phyloP scores from a whole-genome alignment of 2,329 filamentous ascomycete species.

The Talaromyces sp. region DNA sequence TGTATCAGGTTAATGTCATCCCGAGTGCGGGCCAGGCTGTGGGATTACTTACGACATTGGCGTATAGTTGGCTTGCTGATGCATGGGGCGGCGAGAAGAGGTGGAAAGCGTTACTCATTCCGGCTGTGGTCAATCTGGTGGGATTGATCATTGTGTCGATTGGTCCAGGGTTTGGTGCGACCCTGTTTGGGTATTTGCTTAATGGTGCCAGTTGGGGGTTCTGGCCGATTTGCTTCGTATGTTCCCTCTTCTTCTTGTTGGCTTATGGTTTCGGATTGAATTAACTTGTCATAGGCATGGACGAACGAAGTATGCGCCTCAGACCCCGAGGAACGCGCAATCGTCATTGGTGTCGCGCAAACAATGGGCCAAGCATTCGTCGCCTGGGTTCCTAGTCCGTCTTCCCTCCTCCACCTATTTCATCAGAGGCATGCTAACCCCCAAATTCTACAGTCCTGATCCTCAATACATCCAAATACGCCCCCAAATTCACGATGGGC shows the following conservation, averaged over 20 bases:
- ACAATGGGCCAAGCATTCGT: constrained; percentile 23
- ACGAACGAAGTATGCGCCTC: constrained; percentile 22
- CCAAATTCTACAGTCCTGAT: constrained; percentile 15
- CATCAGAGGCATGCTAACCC: neutral
- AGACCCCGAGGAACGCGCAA: constrained; percentile 26
- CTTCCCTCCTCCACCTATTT: neutral
- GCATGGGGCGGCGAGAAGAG: constrained; percentile 19
- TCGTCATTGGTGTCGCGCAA: constrained; percentile 20
- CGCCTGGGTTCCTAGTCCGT: constrained; percentile 21
- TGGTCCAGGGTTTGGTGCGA: constrained; percentile 22
- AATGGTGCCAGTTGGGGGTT: constrained; percentile 24
- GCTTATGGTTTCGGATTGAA: neutral
- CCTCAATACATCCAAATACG: constrained; percentile 22
- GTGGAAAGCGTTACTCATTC: constrained; percentile 20
- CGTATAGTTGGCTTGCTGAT: constrained; percentile 22
- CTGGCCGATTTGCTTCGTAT: constrained; percentile 22
- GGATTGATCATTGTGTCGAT: constrained; percentile 22
- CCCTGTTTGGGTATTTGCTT: constrained; percentile 22
- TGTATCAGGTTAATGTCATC: constrained; percentile 24
- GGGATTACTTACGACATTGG: constrained; percentile 19
- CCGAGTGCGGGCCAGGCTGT: constrained; percentile 20
- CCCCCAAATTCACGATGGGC: constrained; percentile 21
- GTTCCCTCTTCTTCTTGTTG: neutral
- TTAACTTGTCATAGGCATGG: constrained; percentile 15
- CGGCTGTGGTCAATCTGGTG: constrained; percentile 23